Conservation (phyloP, 1,284 basidiomycete genomes). For the Irpex sp. region DNA sequence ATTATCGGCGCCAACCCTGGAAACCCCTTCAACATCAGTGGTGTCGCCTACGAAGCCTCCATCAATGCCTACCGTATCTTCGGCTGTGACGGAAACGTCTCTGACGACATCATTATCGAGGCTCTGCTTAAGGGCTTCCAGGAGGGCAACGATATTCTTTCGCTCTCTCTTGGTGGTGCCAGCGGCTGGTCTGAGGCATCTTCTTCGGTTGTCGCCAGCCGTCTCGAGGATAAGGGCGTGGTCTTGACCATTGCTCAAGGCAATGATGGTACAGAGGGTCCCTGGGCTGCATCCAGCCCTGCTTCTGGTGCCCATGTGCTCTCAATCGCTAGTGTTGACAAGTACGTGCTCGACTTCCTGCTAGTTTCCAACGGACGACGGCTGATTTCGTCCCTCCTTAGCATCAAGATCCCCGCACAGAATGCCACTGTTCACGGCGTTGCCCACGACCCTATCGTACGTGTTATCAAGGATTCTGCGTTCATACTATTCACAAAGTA, state of each 20-base stretch:
- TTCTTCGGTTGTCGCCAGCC: conserved; percentile 49
- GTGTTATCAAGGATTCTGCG: not conserved
- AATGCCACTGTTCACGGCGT: conserved; percentile 37
- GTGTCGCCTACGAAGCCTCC: conserved; percentile 45
- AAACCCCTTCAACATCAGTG: conserved; percentile 54
- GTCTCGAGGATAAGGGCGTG: conserved; percentile 47
- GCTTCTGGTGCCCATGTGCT: conserved; percentile 47
- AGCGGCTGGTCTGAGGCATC: conserved; percentile 57
- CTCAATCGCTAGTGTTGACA: conserved; percentile 47
- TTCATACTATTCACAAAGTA: not conserved
- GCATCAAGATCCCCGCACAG: conserved; percentile 36
- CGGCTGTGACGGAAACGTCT: conserved; percentile 40
- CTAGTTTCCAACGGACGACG: not conserved
- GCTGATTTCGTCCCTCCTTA: not conserved
- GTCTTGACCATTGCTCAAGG: conserved; percentile 52
- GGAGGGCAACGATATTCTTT: conserved; percentile 57
- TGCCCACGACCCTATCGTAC: conserved; percentile 34
- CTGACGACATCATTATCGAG: conserved; percentile 47
- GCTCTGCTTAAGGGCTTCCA: conserved; percentile 44
- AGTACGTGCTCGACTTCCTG: conserved; percentile 12
- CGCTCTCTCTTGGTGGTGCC: conserved; percentile 59
- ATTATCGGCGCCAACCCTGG: conserved; percentile 59
- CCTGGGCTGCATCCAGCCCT: conserved; percentile 48
- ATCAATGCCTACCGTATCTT: conserved; percentile 46
- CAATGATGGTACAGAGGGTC: conserved; percentile 39